Conservation (phyloP, 2,329 filamentous ascomycete genomes). For the Epichloe glyceriae region DNA sequence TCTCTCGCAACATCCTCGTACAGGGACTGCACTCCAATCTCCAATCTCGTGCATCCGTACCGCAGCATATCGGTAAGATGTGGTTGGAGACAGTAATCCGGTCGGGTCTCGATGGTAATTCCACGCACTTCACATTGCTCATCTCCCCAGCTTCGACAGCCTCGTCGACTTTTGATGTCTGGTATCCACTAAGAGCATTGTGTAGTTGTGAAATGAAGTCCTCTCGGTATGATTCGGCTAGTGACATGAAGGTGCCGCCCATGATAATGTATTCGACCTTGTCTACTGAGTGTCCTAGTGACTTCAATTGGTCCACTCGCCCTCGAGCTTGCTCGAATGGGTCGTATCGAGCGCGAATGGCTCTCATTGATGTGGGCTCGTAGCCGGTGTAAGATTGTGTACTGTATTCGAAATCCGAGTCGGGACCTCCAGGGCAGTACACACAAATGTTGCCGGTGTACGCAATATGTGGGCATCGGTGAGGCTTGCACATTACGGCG, state of each 20-base stretch:
- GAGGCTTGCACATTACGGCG: constrained; percentile 98
- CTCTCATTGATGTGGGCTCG: constrained; percentile 96
- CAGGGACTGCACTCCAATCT: constrained; percentile 89
- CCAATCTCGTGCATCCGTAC: constrained; percentile 92
- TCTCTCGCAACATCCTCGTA: constrained; percentile 98
- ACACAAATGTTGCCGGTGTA: constrained; percentile 99
- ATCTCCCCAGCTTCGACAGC: constrained; percentile 89
- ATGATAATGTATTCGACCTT: constrained; percentile 99
- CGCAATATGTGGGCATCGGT: constrained; percentile 92
- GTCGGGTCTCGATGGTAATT: constrained; percentile 94
- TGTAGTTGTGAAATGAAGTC: constrained; percentile 92
- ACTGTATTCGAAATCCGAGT: constrained; percentile 98
- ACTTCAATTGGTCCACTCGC: constrained; percentile 91
- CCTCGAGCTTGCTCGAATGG: constrained; percentile 95
- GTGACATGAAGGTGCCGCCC: constrained; percentile 98
- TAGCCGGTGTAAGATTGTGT: constrained; percentile 98
- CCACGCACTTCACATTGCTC: constrained; percentile 95
- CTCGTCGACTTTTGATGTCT: constrained; percentile 88
- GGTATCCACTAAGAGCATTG: constrained; percentile 92
- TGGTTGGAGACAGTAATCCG: constrained; percentile 93
- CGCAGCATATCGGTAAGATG: constrained; percentile 91
- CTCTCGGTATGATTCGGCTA: constrained; percentile 78
- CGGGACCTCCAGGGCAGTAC: constrained; percentile 93
- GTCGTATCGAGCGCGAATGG: constrained; percentile 92
- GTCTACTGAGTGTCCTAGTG: constrained; percentile 89